phyloP scores from a whole-genome alignment of 2,329 filamentous ascomycete genomes.

The Colletotrichum abscissum region DNA sequence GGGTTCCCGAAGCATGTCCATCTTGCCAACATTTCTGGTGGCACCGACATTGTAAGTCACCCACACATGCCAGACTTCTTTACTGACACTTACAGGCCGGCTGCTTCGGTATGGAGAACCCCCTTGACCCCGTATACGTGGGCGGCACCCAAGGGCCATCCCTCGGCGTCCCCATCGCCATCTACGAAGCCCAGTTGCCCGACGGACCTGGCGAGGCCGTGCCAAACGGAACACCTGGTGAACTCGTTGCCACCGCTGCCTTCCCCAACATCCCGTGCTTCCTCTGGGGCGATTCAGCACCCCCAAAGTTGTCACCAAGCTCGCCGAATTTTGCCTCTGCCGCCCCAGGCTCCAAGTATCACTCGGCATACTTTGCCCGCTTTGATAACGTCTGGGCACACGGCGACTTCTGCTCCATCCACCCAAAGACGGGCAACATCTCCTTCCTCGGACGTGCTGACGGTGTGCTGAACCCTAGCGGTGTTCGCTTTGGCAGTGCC shows the following conservation, averaged over 20 bases:
- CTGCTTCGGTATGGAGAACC: conserved; percentile 73
- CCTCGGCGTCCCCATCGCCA: conserved; percentile 61
- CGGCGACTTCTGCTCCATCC: conserved; percentile 80
- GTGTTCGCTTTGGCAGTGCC: conserved; percentile 82
- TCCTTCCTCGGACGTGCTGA: conserved; percentile 78
- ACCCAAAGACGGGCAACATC: conserved; percentile 74
- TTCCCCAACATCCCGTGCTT: conserved; percentile 82
- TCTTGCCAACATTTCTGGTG: conserved; percentile 79
- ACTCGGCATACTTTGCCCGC: conserved; percentile 69
- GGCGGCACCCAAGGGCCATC: conserved; percentile 63
- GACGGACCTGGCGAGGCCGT: conserved; percentile 56
- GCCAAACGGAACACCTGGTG: conserved; percentile 73
- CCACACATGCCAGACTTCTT: background rate
- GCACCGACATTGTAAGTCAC: conserved; percentile 76
- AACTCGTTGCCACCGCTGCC: conserved; percentile 75
- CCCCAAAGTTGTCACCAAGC: conserved; percentile 13
- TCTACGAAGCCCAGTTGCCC: conserved; percentile 73
- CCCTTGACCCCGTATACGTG: conserved; percentile 73
- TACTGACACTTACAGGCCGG: conserved; percentile 55
- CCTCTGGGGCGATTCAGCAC: conserved; percentile 67
- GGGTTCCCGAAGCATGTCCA: conserved; percentile 77
- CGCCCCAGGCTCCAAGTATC: conserved; percentile 66
- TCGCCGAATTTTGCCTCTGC: conserved; percentile 45
- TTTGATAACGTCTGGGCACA: conserved; percentile 82
- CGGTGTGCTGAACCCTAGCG: conserved; percentile 83